A percentile compares a stretch with the other conserved stretches of the same genome.
phyloP scores from a whole-genome alignment of 176 grass and related monocot species.

The Panicum miliaceum region DNA sequence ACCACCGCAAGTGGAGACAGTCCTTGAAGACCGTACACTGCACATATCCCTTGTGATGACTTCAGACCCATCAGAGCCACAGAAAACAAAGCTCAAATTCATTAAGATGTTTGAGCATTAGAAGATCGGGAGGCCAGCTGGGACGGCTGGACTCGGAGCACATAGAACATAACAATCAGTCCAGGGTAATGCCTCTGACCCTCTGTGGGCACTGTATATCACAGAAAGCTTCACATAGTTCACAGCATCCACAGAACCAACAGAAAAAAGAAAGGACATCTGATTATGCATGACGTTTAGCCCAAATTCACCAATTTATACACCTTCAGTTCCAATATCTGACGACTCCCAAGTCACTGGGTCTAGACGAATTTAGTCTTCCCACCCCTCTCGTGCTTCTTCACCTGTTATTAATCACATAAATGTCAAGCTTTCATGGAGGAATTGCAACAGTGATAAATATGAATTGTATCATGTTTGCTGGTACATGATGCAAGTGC shows the following conservation, averaged over 20 bases:
- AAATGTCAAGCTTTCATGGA: constrained; percentile 21
- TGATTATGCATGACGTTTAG: not conserved
- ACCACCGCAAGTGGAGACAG: not conserved
- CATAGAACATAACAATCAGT: not conserved
- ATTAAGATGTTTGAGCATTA: not conserved
- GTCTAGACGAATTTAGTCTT: constrained; percentile 48
- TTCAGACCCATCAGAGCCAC: not conserved
- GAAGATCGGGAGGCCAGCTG: not conserved
- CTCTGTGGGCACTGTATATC: not conserved
- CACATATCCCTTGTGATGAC: not conserved
- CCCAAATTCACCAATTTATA: constrained; percentile 28
- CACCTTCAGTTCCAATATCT: constrained; percentile 29
- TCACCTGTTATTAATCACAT: constrained; percentile 43
- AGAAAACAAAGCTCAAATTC: not conserved
- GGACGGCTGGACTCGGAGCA: not conserved
- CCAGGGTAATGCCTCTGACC: not conserved
- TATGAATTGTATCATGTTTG: not conserved
- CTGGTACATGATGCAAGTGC: not conserved
- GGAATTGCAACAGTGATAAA: not conserved
- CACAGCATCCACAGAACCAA: constrained; percentile 1
- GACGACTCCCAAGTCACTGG: not conserved
- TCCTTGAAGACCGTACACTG: not conserved
- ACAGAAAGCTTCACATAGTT: not conserved
- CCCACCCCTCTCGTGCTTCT: constrained; percentile 39
- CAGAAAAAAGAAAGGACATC: not conserved